These are phyloP conservation scores for Papiliotrema fonsecae DNA, from an alignment of 1,284 basidiomycete genomes.

Conservation along the genomic window DNA sequence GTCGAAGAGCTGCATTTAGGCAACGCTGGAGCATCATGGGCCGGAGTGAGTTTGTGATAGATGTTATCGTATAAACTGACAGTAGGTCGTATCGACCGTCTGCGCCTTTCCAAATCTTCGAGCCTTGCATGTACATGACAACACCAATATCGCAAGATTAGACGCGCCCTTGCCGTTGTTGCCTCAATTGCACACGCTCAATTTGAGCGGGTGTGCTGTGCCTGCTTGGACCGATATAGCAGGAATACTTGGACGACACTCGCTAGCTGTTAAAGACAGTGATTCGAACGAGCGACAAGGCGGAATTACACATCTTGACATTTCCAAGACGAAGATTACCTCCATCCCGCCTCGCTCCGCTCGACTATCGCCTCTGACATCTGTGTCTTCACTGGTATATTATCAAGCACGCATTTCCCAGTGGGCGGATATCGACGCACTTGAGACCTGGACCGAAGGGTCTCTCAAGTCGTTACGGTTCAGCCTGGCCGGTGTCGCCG, in stretches of 20 bases:
- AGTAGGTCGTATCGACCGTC: slow-evolving; percentile 50
- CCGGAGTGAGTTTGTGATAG: slow-evolving; percentile 52
- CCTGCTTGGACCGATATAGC: slow-evolving; percentile 58
- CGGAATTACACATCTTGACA: too few species aligned
- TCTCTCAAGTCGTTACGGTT: background rate
- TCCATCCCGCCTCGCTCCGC: slow-evolving; percentile 41
- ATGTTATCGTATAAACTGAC: background rate
- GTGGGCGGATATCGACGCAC: slow-evolving; percentile 67
- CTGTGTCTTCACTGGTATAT: too few species aligned
- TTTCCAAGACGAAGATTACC: slow-evolving; percentile 55
- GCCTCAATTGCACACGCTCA: slow-evolving; percentile 56
- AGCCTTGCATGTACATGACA: slow-evolving; percentile 71
- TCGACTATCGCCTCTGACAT: too few species aligned
- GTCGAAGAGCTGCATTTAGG: slow-evolving; percentile 73
- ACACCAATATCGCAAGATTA: slow-evolving; percentile 40
- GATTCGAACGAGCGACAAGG: too few species aligned
- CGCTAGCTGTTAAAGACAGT: too few species aligned
- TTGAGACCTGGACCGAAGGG: slow-evolving; percentile 48
- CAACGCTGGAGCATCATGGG: slow-evolving; percentile 65
- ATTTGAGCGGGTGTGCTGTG: slow-evolving; percentile 69
- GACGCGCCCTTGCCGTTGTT: background rate
- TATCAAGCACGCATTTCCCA: too few species aligned
- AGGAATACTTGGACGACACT: slow-evolving; percentile 50
- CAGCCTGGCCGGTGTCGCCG: background rate
- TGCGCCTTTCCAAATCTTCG: slow-evolving; percentile 59